Percentiles rank a stretch among this genome's conserved stretches.
Conservation (phyloP, 139 green algal genomes). For the Volvox reticuliferus region DNA sequence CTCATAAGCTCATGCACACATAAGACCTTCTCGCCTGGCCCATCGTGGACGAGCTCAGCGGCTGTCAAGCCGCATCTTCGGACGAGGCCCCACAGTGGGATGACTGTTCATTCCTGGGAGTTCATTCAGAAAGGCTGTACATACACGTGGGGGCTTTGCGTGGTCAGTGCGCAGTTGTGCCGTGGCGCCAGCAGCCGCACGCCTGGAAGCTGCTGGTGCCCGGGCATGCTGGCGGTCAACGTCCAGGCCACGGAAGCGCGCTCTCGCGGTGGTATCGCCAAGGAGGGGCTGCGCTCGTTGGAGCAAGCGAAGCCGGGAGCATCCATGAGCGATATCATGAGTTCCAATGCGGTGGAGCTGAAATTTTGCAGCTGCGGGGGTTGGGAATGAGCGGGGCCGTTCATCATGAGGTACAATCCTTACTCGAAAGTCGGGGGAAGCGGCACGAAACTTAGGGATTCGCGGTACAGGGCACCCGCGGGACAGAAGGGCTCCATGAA, state of each 20-base stretch:
- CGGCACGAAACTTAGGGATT: too few species aligned
- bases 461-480: too few species aligned
- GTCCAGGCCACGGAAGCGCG: slow-evolving; percentile 54
- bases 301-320: slow-evolving; percentile 52
- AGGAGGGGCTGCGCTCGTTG: slow-evolving; percentile 25
- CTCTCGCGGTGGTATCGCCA: slow-evolving; percentile 35
- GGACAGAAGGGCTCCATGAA: too few species aligned
- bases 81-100: too few species aligned
- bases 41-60: too few species aligned
- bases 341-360: slow-evolving; percentile 43
- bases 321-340: slow-evolving; percentile 60
- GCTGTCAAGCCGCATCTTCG: too few species aligned
- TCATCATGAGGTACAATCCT: too few species aligned
- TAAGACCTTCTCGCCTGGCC: too few species aligned
- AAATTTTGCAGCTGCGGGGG: slow-evolving; percentile 61
- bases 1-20: too few species aligned
- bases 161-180: slow-evolving; percentile 50
- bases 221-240: slow-evolving; percentile 56
- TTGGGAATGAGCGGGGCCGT: too few species aligned
- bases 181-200: slow-evolving; percentile 52
- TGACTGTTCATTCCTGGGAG: too few species aligned
- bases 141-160: slow-evolving; percentile 53
- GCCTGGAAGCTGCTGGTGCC: slow-evolving; percentile 57
- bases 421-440: too few species aligned
- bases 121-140: slow-evolving; percentile 60